Conservation (phyloP, 331 rosid species). For the Telfairia occidentalis region DNA sequence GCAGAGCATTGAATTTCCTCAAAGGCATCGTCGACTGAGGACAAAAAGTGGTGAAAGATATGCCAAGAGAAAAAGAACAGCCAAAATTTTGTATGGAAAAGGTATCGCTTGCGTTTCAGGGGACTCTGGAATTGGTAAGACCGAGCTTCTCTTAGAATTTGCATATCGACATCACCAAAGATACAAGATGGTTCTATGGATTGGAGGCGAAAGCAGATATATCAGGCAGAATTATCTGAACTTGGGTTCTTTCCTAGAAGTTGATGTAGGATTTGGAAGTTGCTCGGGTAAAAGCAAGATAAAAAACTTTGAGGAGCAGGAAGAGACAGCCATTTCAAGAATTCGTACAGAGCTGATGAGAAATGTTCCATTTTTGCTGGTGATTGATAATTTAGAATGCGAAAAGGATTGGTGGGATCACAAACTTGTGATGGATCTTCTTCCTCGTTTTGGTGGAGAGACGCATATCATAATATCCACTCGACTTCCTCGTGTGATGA, state of each 20-base stretch:
- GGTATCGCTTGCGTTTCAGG: conserved; percentile 85
- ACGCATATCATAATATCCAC: conserved; percentile 71
- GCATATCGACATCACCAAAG: conserved; percentile 83
- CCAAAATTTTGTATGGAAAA: conserved; percentile 59
- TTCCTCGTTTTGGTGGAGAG: conserved; percentile 84
- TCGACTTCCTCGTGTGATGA: conserved; percentile 57
- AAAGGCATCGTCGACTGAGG: conserved; percentile 34
- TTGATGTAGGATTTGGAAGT: conserved; percentile 74
- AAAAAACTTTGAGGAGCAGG: conserved; percentile 66
- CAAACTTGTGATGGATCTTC: conserved; percentile 81
- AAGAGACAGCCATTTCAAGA: conserved; percentile 58
- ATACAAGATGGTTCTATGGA: conserved; percentile 82
- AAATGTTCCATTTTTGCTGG: conserved; percentile 64
- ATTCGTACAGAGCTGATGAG: conserved; percentile 81
- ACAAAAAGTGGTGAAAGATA: conserved; percentile 41
- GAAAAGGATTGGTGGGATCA: conserved; percentile 97
- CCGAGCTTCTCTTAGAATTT: conserved; percentile 79
- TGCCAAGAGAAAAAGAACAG: conserved; percentile 44
- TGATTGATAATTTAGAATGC: conserved; percentile 76
- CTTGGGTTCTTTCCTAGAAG: conserved; percentile 61
- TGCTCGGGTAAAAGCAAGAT: conserved; percentile 44
- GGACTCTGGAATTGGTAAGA: conserved; percentile 77
- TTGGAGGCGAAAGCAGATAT: conserved; percentile 77
- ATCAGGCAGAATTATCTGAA: conserved; percentile 72
- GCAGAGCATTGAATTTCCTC: conserved; percentile 53